phyloP scores from a whole-genome alignment of 2,329 filamentous ascomycete genomes.

The Pseudogymnoascus sp. region DNA sequence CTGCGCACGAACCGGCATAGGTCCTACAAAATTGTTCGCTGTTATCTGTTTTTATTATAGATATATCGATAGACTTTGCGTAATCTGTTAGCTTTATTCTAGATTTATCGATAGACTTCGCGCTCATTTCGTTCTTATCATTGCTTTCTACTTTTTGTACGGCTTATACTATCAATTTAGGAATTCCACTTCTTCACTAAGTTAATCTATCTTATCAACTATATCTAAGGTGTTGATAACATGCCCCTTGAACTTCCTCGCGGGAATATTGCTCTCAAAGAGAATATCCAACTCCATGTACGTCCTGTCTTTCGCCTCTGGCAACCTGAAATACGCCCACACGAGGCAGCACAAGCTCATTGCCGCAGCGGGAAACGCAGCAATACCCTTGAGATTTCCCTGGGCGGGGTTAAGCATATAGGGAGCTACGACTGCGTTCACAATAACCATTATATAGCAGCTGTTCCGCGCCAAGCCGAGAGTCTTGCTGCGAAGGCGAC shows the following conservation, averaged over 20 bases:
- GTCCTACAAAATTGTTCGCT: neutral
- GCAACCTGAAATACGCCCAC: constrained; percentile 23
- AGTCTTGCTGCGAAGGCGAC: constrained; percentile 32
- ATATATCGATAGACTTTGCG: too few species aligned
- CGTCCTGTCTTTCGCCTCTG: constrained; percentile 23
- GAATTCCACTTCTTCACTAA: neutral
- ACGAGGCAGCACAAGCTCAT: neutral
- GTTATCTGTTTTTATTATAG: neutral
- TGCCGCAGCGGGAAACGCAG: constrained; percentile 9
- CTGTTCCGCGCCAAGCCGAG: constrained; percentile 33
- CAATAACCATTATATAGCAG: constrained; percentile 46
- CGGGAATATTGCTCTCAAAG: constrained; percentile 15
- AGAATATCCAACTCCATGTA: constrained; percentile 20
- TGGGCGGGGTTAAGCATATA: constrained; percentile 43
- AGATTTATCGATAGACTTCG: too few species aligned
- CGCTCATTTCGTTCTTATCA: too few species aligned
- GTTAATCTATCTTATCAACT: neutral
- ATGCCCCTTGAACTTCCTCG: constrained; percentile 14
- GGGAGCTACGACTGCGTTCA: constrained; percentile 51
- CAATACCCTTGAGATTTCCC: constrained; percentile 10
- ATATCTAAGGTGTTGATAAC: neutral
- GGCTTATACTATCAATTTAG: too few species aligned
- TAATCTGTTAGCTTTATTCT: too few species aligned
- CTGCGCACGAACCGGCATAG: neutral
- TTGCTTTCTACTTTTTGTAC: too few species aligned